phyloP scores from a whole-genome alignment of 148 eudicot species.

The Limonium bicolor region DNA sequence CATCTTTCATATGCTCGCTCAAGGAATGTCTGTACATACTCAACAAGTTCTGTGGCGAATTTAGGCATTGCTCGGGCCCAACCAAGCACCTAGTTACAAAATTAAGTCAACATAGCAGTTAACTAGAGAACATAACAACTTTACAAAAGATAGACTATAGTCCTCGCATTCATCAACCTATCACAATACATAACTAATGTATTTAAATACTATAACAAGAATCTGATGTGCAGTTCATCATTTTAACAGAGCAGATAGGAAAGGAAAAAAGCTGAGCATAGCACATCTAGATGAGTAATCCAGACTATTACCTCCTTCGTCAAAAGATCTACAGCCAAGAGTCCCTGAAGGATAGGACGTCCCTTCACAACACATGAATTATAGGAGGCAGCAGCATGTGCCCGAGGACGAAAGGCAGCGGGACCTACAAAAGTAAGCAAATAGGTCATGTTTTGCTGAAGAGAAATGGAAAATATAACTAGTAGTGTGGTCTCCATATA shows the following conservation, averaged over 20 bases:
- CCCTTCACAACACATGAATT: constrained; percentile 72
- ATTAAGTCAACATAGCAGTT: not conserved
- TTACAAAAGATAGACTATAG: too few relatives aligned
- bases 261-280: too few relatives aligned
- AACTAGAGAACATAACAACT: not conserved
- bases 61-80: constrained; percentile 99
- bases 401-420: constrained; percentile 99
- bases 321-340: constrained; percentile 84
- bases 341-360: constrained; percentile 89
- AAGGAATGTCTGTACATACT: constrained; percentile 83
- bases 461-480: too few relatives aligned
- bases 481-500: too few relatives aligned
- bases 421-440: constrained; percentile 47
- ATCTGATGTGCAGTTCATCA: too few relatives aligned
- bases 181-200: too few relatives aligned
- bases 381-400: constrained; percentile 60
- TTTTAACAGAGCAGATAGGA: too few relatives aligned
- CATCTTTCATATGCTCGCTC: constrained; percentile 99
- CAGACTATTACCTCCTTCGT: constrained; percentile 70
- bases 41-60: constrained; percentile 80
- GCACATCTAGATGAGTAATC: not conserved
- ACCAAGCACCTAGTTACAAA: constrained; percentile 57
- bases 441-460: not conserved
- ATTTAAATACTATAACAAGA: too few relatives aligned
- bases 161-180: too few relatives aligned